Evolutionary conservation across 1,284 basidiomycete species (phyloP), one percentile per base, ranked within the genome.

Genomic region (Boletus semigastroideus): DNA sequence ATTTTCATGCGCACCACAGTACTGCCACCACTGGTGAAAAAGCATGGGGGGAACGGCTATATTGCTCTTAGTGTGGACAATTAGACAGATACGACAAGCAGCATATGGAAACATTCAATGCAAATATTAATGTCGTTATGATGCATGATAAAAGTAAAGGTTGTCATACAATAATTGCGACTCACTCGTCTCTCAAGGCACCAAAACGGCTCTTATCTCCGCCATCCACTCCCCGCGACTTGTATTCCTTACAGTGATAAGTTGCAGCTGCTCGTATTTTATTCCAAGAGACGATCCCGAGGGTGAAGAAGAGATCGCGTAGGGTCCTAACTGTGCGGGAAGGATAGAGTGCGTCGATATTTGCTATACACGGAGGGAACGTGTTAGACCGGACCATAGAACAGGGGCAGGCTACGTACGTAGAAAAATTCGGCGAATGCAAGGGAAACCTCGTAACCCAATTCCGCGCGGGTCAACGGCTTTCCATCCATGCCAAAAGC

Each of bases 401-500:
- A 43, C 22, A 10, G 30, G 30, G 11, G 27, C 31, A 31, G 22
- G 36, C 17, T 8, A 61, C 66, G 51, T 59, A 68, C 66, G 31
- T 57, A 65, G 53, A 68, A 56, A 22, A 65, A 63, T 27, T 65
- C 66, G 44, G 64, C 64, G 58, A 65, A 65, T 9, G 66, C 64
- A 43, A 67, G 58, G 33, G 63, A 60, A 36, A 65, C 62, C n/a
- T 65, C 63, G 5, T 68, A 59, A 45, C 66, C 63, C 49, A 65
- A 53, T 52, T 50, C 51, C 28, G 54, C 58, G 20, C 62, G 64
- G 33, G 56, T 63, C 19, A 65, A 33, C 5, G 52, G 49, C 34
- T 54, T 63, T 9, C 56, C 48, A 2, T 61, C 54, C 13, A 17
- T 46, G 30, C 62, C 58, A 22, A 63, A 53, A 33, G 60, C 60